Base-by-base conservation (phyloP, 2,329 filamentous ascomycete genomes). In the Sclerotinia trifoliorum region DNA sequence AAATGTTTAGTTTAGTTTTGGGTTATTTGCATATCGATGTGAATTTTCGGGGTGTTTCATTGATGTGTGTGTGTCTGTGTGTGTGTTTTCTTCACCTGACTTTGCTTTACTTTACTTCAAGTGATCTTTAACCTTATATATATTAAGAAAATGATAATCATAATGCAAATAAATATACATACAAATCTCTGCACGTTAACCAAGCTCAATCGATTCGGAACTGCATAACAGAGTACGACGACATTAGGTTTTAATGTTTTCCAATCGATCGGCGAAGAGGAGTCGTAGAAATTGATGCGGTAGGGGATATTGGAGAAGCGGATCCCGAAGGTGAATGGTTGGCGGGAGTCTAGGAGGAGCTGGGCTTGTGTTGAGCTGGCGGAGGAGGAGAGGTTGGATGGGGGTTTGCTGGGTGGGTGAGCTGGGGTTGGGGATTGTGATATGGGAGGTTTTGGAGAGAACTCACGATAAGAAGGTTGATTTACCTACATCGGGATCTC, bases 401-500 rank as follows among this genome's bases (percentile, higher is more conserved):
- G 66, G 26, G 66, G 66, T 56, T 75, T 48, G 32, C 77, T 24
- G 32, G 80, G 80, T 6, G 78, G 76, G 29, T 60, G 26, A 61
- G 42, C 42, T 62, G 7, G 13, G 32, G 46, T 32, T 35, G 17
- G 44, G 52, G 15, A 29, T 32, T 24, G 26, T 51, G 29, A 15
- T 49, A 15, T 48, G 56, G 46, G 26, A 19, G 11, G 11, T 49
- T 24, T 42, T 39, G 32, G 24, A 19, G 35, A 35, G 19, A 55
- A 82, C 86, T 71, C 74, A 88, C 86, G 86, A 86, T 74, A 88
- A 75, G 76, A 88, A 88, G 0, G 83, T 86, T 29, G 85, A 86
- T 77, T 88, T 89, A 66, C 86, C 86, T 71, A 85, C 85, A 74
- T 81, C 80, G 69, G 83, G 81, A 77, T 88, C 86, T 44, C 86